phyloP scores from a whole-genome alignment of 2,329 filamentous ascomycete genomes.

The Anthostomella pinea region DNA sequence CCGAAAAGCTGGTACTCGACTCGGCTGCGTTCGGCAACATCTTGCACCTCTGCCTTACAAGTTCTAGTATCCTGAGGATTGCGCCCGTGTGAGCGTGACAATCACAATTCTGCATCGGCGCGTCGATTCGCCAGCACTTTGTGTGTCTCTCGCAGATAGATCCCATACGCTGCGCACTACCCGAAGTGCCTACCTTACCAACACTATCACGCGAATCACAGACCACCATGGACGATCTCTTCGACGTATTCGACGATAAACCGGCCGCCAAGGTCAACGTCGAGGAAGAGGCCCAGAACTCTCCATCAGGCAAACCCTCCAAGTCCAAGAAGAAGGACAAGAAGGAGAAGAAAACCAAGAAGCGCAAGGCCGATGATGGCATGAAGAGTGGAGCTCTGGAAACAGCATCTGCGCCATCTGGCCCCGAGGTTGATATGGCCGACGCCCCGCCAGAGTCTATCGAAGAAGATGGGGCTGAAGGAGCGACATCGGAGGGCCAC shows the following conservation, averaged over 20 bases:
- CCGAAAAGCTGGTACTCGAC: conserved; percentile 14
- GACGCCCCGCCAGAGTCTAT: conserved; percentile 35
- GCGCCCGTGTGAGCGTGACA: too few relatives aligned
- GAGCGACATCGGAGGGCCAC: conserved; percentile 41
- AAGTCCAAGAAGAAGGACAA: conserved; percentile 46
- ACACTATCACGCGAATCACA: too few relatives aligned
- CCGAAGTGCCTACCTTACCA: too few relatives aligned
- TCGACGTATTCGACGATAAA: conserved; percentile 75
- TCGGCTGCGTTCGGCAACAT: conserved; percentile 1
- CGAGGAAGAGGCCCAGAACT: conserved; percentile 25
- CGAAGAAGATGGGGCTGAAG: conserved; percentile 34
- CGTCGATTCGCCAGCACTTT: too few relatives aligned
- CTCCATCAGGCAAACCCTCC: conserved; percentile 33
- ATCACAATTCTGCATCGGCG: too few relatives aligned
- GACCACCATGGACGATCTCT: conserved; percentile 69
- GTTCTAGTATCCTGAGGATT: too few relatives aligned
- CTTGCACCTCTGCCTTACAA: background rate
- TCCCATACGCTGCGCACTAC: too few relatives aligned
- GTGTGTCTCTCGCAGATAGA: too few relatives aligned
- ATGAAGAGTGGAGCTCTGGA: conserved; percentile 53
- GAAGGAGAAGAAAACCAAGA: conserved; percentile 60
- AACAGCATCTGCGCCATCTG: conserved; percentile 33
- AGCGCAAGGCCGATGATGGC: conserved; percentile 79
- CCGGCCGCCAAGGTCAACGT: conserved; percentile 44
- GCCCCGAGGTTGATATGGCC: conserved; percentile 29